Evolutionary conservation across 305 asterid genomes (phyloP), one percentile per base, ranked within the genome.

Genomic region (Fraxinus platypoda): DNA sequence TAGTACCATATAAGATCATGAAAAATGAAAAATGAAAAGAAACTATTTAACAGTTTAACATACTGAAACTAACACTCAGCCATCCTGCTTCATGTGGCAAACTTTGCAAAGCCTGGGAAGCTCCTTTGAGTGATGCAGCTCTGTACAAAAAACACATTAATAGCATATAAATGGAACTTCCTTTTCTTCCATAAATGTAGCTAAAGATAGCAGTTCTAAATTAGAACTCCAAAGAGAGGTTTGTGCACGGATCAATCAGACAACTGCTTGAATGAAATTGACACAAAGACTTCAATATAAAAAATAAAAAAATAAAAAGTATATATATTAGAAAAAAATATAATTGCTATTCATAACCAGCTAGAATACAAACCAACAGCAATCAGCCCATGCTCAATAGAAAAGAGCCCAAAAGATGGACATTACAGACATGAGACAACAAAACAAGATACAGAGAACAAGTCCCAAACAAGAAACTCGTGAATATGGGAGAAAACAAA

Each of bases 31-130:
- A 71, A 71, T 33, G 31, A 31, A 1, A 30, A 33, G 75, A 71
- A 71, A 17, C 13, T 71, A 31, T 26, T 71, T 8, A 82, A 82
- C 78, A 78, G 81, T 21, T 59, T 79, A 66, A 88, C 97, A 84
- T 89, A 94, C 98, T 86, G 93, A 90, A 89, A 88, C 93, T 94
- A 86, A 91, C 87, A 84, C 84, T 90, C 79, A 90, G 81, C 94
- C 95, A 89, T 86, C 97, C 98, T 75, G 96, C 94, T 87, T 92
- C 99, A 83, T 75, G 85, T 80, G 98, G 90, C 90, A 96, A 89
- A 83, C 84, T 90, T 88, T 89, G 97, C 91, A 96, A 91, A 85
- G 95, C 94, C 81, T 86, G 76, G 35, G 90, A 90, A 88, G 98
- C 97, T 85, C 95, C 97, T 89, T 92, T 89, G 82, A 86, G 83